A percentile compares a stretch with the other conserved stretches of the same genome.
These are phyloP conservation scores for Boletus sp. DNA, from an alignment of 768 basidiomycete species.

Conservation along the genomic window DNA sequence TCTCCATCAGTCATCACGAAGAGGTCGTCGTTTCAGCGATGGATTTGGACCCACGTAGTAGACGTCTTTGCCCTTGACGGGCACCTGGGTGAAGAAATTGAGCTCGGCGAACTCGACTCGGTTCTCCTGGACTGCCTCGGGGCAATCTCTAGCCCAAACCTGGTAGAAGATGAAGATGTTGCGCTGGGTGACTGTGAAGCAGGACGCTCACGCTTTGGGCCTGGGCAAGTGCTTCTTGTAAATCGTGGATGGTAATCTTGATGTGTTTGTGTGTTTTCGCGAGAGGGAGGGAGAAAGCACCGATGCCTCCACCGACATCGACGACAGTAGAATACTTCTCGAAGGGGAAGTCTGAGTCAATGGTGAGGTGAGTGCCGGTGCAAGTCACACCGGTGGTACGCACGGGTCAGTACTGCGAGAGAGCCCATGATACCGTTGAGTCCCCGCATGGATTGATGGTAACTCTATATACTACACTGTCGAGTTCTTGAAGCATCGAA, in stretches of 20 bases:
- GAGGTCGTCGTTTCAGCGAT: not conserved
- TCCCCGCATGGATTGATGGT: slow-evolving; percentile 25
- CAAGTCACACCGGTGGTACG: not conserved
- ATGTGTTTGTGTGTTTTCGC: slow-evolving; percentile 28
- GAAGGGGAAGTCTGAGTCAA: slow-evolving; percentile 32
- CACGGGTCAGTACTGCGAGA: slow-evolving; percentile 22
- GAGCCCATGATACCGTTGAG: slow-evolving; percentile 23
- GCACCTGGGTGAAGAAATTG: slow-evolving; percentile 30
- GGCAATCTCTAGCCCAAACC: slow-evolving; percentile 26
- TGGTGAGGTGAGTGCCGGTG: not conserved
- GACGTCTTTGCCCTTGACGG: slow-evolving; percentile 24
- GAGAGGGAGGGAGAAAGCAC: slow-evolving; percentile 30
- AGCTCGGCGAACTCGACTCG: slow-evolving; percentile 29
- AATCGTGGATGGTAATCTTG: slow-evolving; percentile 33
- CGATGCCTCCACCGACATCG: slow-evolving; percentile 36
- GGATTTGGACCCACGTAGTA: slow-evolving; percentile 30
- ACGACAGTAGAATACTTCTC: slow-evolving; percentile 27
- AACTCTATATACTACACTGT: slow-evolving; percentile 9
- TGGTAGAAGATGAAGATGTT: slow-evolving; percentile 3
- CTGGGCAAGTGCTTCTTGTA: slow-evolving; percentile 23
- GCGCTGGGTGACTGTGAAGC: no score
- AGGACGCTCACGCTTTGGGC: slow-evolving; percentile 12
- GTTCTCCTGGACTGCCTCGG: slow-evolving; percentile 22
- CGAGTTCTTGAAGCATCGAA: not conserved
- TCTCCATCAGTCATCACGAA: not conserved